These are phyloP conservation scores for Suillus spraguei DNA, from an alignment of 768 basidiomycete genomes.

Conservation along the genomic window DNA sequence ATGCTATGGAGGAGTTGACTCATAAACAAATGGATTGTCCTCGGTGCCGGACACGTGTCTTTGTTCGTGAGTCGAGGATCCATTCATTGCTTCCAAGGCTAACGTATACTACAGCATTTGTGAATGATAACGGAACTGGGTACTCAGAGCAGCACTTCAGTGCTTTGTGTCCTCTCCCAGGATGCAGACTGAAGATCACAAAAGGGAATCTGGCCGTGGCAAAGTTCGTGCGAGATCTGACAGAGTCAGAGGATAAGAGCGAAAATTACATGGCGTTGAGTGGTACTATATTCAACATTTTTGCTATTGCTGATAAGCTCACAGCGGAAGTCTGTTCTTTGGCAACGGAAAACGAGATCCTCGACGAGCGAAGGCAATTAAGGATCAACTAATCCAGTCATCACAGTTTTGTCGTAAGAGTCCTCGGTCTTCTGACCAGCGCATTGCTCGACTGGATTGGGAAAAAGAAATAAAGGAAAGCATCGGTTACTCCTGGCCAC, in stretches of 20 bases:
- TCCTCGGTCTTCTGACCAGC: constrained; percentile 13
- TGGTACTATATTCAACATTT: constrained; percentile 18
- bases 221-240: constrained; percentile 46
- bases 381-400: constrained; percentile 28
- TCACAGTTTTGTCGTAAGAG: constrained; percentile 18
- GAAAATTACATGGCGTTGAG: constrained; percentile 37
- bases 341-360: constrained; percentile 28
- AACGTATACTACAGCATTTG: constrained; percentile 35
- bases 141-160: constrained; percentile 49
- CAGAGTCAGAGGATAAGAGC: constrained; percentile 20
- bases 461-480: constrained; percentile 28
- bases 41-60: constrained; percentile 31
- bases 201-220: constrained; percentile 42
- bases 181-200: constrained; percentile 44
- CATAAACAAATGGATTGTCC: constrained; percentile 38
- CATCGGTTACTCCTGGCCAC: constrained; percentile 28
- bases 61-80: constrained; percentile 33
- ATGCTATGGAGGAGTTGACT: constrained; percentile 28
- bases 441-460: constrained; percentile 30
- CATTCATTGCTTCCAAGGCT: not conserved
- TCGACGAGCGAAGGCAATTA: constrained; percentile 31
- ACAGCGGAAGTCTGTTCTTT: constrained; percentile 40
- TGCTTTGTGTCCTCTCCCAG: constrained; percentile 36
- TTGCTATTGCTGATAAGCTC: not conserved
- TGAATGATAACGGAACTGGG: constrained; percentile 44